Evolutionary conservation across 208 protist genomes (phyloP).

Genomic region (Acanthamoeba pearcei): DNA sequence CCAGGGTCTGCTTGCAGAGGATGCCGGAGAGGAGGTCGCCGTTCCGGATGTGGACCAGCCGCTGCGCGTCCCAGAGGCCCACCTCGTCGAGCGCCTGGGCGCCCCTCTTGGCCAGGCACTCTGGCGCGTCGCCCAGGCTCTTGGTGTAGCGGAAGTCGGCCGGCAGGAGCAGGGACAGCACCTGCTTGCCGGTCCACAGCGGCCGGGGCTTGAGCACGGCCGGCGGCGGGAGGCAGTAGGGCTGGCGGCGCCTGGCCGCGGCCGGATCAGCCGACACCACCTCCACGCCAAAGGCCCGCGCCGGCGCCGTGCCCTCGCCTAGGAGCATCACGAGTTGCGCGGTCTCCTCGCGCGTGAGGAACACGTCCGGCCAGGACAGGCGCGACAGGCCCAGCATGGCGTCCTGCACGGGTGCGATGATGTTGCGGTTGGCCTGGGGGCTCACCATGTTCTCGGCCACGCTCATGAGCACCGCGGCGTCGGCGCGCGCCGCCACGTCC

Average conservation of each 20-base stretch:
- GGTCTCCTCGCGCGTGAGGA: constrained; percentile 95
- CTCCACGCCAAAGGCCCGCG: too few species aligned
- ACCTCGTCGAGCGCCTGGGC: constrained; percentile 89
- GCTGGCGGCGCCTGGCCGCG: constrained; percentile 12
- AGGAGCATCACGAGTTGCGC: constrained; percentile 95
- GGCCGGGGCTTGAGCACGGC: constrained; percentile 95
- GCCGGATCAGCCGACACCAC: too few species aligned
- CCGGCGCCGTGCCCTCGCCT: constrained; percentile 81
- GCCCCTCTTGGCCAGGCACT: too few species aligned
- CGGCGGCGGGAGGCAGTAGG: constrained; percentile 92
- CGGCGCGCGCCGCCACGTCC: constrained; percentile 93
- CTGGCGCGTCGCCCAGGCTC: too few species aligned
- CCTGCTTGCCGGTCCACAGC: constrained; percentile 98
- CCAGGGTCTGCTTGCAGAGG: constrained; percentile 98
- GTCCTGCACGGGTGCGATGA: constrained; percentile 99
- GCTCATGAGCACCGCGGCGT: constrained; percentile 96
- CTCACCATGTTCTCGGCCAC: constrained; percentile 96
- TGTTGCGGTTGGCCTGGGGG: constrained; percentile 96
- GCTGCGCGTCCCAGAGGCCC: constrained; percentile 90
- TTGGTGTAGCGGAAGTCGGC: too few species aligned
- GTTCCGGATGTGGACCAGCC: constrained; percentile 91
- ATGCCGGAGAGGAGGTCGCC: constrained; percentile 97
- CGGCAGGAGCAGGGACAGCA: too few species aligned
- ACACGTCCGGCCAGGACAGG: constrained; percentile 97
- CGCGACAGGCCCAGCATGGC: constrained; percentile 98